phyloP scores from a whole-genome alignment of 2,329 filamentous ascomycete species.

The Cladosporium phlei region DNA sequence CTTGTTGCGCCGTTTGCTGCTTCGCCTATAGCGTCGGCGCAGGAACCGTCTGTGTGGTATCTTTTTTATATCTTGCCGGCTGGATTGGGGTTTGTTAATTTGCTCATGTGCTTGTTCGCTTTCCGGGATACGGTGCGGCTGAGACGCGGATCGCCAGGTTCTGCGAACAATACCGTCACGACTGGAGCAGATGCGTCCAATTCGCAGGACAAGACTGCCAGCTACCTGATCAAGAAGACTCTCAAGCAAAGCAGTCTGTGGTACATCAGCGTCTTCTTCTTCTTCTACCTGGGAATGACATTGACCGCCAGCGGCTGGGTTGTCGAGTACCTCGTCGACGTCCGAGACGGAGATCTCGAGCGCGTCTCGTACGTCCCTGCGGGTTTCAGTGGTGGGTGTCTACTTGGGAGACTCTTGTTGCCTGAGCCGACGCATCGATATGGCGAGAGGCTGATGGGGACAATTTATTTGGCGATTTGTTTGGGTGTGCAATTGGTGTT shows the following conservation, averaged over 20 bases:
- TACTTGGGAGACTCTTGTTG: slow-evolving; percentile 51
- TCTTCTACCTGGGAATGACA: slow-evolving; percentile 55
- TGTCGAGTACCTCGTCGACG: slow-evolving; percentile 59
- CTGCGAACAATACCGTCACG: neutral
- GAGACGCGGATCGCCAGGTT: slow-evolving; percentile 45
- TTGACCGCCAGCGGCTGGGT: slow-evolving; percentile 61
- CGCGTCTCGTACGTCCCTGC: slow-evolving; percentile 60
- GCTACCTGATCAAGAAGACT: slow-evolving; percentile 43
- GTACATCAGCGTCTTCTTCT: slow-evolving; percentile 59
- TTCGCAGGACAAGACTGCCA: slow-evolving; percentile 26
- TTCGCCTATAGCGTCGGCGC: slow-evolving; percentile 16
- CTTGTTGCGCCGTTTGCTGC: slow-evolving; percentile 18
- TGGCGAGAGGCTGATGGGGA: slow-evolving; percentile 55
- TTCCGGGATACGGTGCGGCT: slow-evolving; percentile 14
- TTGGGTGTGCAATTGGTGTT: slow-evolving; percentile 55
- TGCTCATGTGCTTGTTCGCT: slow-evolving; percentile 15
- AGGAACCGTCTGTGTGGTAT: slow-evolving; percentile 15
- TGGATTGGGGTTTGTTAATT: slow-evolving; percentile 17
- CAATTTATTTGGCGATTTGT: slow-evolving; percentile 50
- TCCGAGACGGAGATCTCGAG: slow-evolving; percentile 53
- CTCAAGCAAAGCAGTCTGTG: slow-evolving; percentile 49
- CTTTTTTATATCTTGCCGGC: slow-evolving; percentile 18
- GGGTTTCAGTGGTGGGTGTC: slow-evolving; percentile 54
- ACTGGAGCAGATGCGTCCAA: slow-evolving; percentile 23
- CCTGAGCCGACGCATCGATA: slow-evolving; percentile 45